A percentile compares a stretch with the other conserved stretches of the same genome.
These are phyloP conservation scores for Talaromyces ruber DNA, from an alignment of 495 filamentous ascomycete genomes.

Conservation along the genomic window DNA sequence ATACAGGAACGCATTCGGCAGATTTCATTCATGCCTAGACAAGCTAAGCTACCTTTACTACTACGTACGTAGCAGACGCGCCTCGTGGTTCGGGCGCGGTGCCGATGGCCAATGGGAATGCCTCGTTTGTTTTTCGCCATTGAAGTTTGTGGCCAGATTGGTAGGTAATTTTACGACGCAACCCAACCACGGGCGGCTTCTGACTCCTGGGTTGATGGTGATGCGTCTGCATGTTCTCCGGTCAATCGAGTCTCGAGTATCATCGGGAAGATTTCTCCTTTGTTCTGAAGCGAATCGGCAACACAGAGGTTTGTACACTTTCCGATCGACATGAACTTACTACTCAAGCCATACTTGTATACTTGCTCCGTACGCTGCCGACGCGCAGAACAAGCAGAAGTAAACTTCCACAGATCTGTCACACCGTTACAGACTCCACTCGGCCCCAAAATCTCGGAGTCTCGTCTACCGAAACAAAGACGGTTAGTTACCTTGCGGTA, in stretches of 20 bases:
- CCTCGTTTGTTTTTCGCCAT: neutral
- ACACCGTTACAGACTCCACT: neutral
- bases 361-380: neutral
- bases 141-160: neutral
- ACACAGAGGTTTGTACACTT: neutral
- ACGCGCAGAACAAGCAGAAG: neutral
- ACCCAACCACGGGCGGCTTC: neutral
- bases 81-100: neutral
- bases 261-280: neutral
- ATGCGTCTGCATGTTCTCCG: neutral
- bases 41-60: neutral
- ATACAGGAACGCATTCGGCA: neutral
- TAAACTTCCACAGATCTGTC: neutral
- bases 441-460: conserved; percentile 1
- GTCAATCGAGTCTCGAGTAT: neutral
- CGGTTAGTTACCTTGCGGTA: neutral
- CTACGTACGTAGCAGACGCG: too few relatives aligned
- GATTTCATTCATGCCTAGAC: neutral
- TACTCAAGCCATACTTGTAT: neutral
- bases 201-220: neutral
- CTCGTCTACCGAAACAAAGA: neutral
- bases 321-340: neutral
- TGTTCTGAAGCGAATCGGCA: neutral
- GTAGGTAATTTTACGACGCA: neutral
- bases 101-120: neutral